Percentiles rank a stretch among this genome's conserved stretches.
phyloP scores from a whole-genome alignment of 2,329 filamentous ascomycete genomes.

The Arachnomyces sp. region DNA sequence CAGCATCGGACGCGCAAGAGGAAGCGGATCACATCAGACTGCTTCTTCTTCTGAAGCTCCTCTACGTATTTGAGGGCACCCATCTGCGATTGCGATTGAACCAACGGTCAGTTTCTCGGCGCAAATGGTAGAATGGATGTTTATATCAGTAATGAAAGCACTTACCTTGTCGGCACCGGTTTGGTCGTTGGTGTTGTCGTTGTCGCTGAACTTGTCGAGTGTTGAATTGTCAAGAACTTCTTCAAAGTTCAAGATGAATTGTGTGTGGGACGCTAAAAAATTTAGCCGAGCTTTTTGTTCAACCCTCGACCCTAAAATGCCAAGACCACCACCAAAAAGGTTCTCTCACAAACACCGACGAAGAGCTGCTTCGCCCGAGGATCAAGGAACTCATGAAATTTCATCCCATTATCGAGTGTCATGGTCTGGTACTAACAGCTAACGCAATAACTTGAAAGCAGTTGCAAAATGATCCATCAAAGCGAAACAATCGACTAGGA shows the following conservation, averaged over 20 bases:
- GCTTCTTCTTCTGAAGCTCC: constrained; percentile 99
- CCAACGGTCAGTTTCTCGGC: constrained; percentile 1
- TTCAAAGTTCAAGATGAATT: constrained; percentile 20
- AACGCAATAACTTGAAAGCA: too few species aligned
- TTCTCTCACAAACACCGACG: too few species aligned
- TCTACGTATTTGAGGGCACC: constrained; percentile 99
- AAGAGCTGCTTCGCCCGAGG: too few species aligned
- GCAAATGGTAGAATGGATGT: background rate
- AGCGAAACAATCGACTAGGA: background rate
- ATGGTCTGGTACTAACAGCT: too few species aligned
- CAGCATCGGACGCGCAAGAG: constrained; percentile 99
- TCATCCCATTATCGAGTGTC: too few species aligned
- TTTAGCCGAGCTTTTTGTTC: constrained; percentile 29
- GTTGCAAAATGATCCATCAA: too few species aligned
- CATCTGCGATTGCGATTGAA: constrained; percentile 52
- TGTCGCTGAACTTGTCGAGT: constrained; percentile 28
- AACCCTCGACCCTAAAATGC: too few species aligned
- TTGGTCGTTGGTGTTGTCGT: constrained; percentile 36
- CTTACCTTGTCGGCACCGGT: constrained; percentile 39
- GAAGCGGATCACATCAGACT: constrained; percentile 99
- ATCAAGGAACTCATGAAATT: too few species aligned
- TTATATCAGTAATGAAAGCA: constrained; percentile 4
- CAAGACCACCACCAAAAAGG: too few species aligned
- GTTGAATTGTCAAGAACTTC: constrained; percentile 24
- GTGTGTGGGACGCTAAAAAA: constrained; percentile 37